Percentiles rank a stretch among this genome's conserved stretches.
Evolutionary conservation across 2,329 filamentous ascomycete genomes (phyloP).

Genomic region (Penicillium sp.): DNA sequence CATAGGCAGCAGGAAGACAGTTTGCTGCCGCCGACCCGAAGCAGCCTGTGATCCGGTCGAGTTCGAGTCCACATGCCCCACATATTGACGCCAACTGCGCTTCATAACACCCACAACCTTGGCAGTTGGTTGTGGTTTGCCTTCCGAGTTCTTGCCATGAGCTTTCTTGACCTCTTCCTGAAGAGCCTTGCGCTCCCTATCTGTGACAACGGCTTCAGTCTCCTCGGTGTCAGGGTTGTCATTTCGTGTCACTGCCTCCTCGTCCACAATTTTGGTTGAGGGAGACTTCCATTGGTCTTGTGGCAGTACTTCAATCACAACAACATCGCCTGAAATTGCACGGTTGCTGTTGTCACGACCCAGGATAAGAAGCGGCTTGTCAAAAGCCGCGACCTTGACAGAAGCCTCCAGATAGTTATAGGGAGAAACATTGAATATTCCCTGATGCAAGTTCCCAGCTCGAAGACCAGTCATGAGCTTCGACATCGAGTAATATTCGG

Average conservation of each 20-base stretch:
- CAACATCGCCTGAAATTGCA: conserved; percentile 84
- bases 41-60: conserved; percentile 71
- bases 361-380: conserved; percentile 80
- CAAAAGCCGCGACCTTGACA: conserved; percentile 84
- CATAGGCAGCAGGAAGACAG: conserved; percentile 94
- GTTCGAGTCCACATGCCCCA: conserved; percentile 87
- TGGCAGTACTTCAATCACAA: conserved; percentile 88
- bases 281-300: conserved; percentile 96
- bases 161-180: conserved; percentile 88
- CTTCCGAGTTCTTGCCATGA: conserved; percentile 73
- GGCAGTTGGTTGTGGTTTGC: conserved; percentile 81
- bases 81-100: conserved; percentile 96
- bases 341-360: conserved; percentile 96
- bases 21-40: conserved; percentile 81
- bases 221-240: conserved; percentile 85
- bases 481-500: conserved; percentile 83
- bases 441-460: conserved; percentile 84
- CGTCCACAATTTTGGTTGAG: conserved; percentile 92
- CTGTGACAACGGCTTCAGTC: conserved; percentile 74
- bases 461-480: conserved; percentile 94
- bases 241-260: conserved; percentile 85
- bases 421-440: conserved; percentile 90
- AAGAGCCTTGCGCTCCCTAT: conserved; percentile 78
- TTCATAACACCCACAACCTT: conserved; percentile 89
- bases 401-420: conserved; percentile 98